Base-by-base conservation (phyloP, 169 alveolate genomes). In the Cryptosporidium ubiquitum region DNA sequence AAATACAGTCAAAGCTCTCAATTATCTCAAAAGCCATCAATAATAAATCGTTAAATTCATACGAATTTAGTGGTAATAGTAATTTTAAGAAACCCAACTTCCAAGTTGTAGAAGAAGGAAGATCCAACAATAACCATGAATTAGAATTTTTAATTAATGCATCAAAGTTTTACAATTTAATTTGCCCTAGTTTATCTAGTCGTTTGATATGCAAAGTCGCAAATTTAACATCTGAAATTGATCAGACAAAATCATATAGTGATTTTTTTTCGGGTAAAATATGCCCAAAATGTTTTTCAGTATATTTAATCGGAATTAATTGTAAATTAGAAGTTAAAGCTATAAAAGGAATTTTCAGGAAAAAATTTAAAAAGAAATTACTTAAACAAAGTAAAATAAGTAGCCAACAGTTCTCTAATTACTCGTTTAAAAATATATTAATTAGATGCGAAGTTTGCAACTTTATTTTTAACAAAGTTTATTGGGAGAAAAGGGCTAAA, bases 211-310 rank as follows among this genome's bases (percentile, higher is more conserved):
- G 74, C 9, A 58, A 61, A 39, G 40, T 79, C 23, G 73, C 68
- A 23, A 64, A 79, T 79, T 64, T 58, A 31, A 79, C 66, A 12
- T 40, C 55, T 6, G 89, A 79, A 47, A 79, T 79, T 14, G 29
- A 9, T 10, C 60, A 79, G 26, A 47, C 89, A 26, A 79, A 79
- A 39, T 18, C 75, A 23, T 64, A 79, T 61, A 10, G 26, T 23
- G 64, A 58, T 5, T 79, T 61, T 58, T 79, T 79, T 49, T 64
- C 75, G 18, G 75, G 75, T 7, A 79, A 58, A 79, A 44, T 79
- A 20, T 79, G 89, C 35, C 73, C 79, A 16, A 58, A 44, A 14
- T 79, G 89, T 40, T 79, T 61, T 39, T 79, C 89, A 20, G 66
- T 42, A 33, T 79, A 42, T 61, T 0, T 79, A 40, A 12, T 64